phyloP scores from a whole-genome alignment of 805 yeast genomes.

The Hanseniaspora occidentalis region DNA sequence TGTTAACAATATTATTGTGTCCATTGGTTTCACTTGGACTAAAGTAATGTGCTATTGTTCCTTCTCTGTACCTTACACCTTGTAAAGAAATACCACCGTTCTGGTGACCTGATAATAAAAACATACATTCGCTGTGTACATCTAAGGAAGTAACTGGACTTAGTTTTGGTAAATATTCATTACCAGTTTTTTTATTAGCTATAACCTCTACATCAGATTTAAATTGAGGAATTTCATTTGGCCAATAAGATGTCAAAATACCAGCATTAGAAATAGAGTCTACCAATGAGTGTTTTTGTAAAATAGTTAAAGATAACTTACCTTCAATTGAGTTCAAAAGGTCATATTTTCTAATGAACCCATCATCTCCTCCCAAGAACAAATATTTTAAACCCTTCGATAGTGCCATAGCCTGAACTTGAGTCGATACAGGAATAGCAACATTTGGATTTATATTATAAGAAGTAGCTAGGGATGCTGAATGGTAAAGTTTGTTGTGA shows the following conservation, averaged over 20 bases:
- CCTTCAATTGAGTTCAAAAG: constrained; percentile 79
- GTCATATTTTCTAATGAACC: constrained; percentile 82
- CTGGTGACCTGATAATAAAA: constrained; percentile 73
- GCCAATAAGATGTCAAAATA: constrained; percentile 79
- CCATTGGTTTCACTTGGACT: constrained; percentile 22
- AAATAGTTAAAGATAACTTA: constrained; percentile 72
- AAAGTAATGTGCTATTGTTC: constrained; percentile 67
- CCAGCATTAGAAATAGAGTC: constrained; percentile 84
- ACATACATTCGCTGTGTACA: constrained; percentile 68
- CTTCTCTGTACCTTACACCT: constrained; percentile 73
- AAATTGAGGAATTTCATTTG: constrained; percentile 78
- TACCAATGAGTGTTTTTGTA: constrained; percentile 79
- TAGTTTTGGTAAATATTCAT: constrained; percentile 39
- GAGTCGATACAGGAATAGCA: constrained; percentile 73
- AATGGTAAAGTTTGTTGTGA: constrained; percentile 24
- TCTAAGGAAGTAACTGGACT: constrained; percentile 86
- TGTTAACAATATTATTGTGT: constrained; percentile 69
- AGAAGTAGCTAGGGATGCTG: constrained; percentile 38
- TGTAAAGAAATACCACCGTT: constrained; percentile 83
- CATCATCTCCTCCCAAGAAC: constrained; percentile 93
- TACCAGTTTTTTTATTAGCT: constrained; percentile 16
- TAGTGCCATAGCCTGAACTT: constrained; percentile 62
- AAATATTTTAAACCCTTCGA: constrained; percentile 77
- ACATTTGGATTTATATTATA: constrained; percentile 74
- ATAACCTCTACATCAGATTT: constrained; percentile 26